Evolutionary conservation across 169 alveolate genomes (phyloP), one percentile per base, ranked within the genome.

Genomic region (Besnoitia besnoiti): DNA sequence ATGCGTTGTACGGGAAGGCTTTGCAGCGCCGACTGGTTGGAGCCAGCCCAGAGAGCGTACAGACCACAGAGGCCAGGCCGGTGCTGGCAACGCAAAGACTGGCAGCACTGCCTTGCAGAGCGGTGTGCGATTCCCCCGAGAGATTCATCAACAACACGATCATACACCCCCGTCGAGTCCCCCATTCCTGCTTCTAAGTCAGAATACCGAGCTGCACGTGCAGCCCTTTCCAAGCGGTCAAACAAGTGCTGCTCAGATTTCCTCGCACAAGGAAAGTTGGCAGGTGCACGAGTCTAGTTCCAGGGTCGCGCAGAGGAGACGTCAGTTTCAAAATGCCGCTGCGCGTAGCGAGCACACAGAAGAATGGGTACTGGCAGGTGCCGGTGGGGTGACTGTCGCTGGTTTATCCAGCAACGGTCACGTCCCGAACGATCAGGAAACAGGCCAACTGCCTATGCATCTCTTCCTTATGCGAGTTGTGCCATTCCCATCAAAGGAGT

Each of bases 131-230:
- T n/a, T n/a, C n/a, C n/a, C n/a, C n/a, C n/a, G n/a, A n/a, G n/a
- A n/a, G n/a, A n/a, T n/a, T n/a, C n/a, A n/a, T n/a, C n/a, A n/a
- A n/a, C n/a, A n/a, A n/a, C n/a, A n/a, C n/a, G n/a, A n/a, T n/a
- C n/a, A n/a, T n/a, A n/a, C n/a, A n/a, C n/a, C n/a, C n/a, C n/a
- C 24, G 40, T 30, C 44, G 89, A 37, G 44, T 27, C 90, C 94
- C 42, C 94, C 94, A 19, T 91, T 91, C 47, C 33, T 91, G 40
- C 79, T 91, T 37, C 91, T 91, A 21, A 49, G 91, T 14, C 85
- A 50, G 19, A 44, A 91, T 37, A 91, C 91, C 27, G 94, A 91
- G 75, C 91, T 91, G 14, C 91, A 91, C 24, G 94, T 91, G 82
- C 89, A 90, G 88, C 87, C 87, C 21, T 77, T 77, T 39, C 47